These are phyloP conservation scores for Plectosphaerella plurivora DNA, from an alignment of 2,329 filamentous ascomycete genomes.

Conservation along the genomic window DNA sequence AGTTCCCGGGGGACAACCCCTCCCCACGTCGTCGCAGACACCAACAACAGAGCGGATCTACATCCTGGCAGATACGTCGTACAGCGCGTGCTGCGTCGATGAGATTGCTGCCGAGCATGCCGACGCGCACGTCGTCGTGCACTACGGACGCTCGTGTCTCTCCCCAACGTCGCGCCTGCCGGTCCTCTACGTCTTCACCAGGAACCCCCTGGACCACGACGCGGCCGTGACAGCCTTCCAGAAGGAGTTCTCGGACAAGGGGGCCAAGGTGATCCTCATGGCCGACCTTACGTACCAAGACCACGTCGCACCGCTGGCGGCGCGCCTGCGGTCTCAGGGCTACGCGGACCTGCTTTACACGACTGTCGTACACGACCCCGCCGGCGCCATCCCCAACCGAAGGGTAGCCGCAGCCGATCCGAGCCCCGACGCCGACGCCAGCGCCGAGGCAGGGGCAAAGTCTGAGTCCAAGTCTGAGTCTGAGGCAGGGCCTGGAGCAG, in stretches of 20 bases:
- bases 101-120: slow-evolving; percentile 95
- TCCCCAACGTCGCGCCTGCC: slow-evolving; percentile 84
- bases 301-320: slow-evolving; percentile 59
- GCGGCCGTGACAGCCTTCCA: slow-evolving; percentile 55
- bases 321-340: slow-evolving; percentile 53
- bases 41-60: slow-evolving; percentile 49
- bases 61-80: slow-evolving; percentile 92
- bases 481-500: slow-evolving; percentile 5
- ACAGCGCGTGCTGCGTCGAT: slow-evolving; percentile 94
- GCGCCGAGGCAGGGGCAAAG: slow-evolving; percentile 12
- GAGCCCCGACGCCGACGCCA: slow-evolving; percentile 25
- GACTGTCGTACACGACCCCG: slow-evolving; percentile 70
- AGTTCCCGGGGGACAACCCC: not conserved
- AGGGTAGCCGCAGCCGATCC: slow-evolving; percentile 39
- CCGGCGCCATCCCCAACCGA: slow-evolving; percentile 79
- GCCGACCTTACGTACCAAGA: slow-evolving; percentile 84
- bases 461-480: slow-evolving; percentile 23
- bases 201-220: slow-evolving; percentile 60
- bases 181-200: slow-evolving; percentile 87
- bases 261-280: slow-evolving; percentile 64
- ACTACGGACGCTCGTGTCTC: slow-evolving; percentile 89
- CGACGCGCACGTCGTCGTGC: slow-evolving; percentile 83
- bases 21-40: not conserved
- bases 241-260: slow-evolving; percentile 60
- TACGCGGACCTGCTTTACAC: slow-evolving; percentile 69